phyloP scores from a whole-genome alignment of 345 rosid genomes.

The Nephelium lappaceum region DNA sequence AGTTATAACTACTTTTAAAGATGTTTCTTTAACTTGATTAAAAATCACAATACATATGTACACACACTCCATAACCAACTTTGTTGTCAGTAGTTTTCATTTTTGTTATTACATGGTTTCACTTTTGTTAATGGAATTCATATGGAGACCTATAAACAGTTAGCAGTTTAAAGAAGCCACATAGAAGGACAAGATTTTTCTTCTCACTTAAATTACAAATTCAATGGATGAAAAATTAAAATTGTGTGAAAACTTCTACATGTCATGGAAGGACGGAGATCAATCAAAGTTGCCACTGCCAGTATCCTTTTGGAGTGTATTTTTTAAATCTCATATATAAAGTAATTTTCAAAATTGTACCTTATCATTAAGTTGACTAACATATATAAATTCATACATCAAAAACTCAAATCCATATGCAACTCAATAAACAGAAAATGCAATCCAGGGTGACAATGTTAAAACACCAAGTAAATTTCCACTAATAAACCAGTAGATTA shows the following conservation, averaged over 20 bases:
- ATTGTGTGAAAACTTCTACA: neutral
- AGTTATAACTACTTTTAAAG: too few species aligned
- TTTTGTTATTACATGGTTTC: too few species aligned
- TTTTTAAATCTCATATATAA: neutral
- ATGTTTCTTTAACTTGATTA: too few species aligned
- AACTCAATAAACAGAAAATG: neutral
- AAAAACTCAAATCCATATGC: neutral
- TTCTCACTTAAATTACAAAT: neutral
- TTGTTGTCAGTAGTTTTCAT: too few species aligned
- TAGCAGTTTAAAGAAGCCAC: too few species aligned
- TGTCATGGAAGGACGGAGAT: neutral
- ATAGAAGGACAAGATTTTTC: too few species aligned
- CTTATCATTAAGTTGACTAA: neutral
- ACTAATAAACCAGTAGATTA: neutral
- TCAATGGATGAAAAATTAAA: neutral
- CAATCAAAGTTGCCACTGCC: too few species aligned
- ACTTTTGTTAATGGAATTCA: too few species aligned
- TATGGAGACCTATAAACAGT: too few species aligned
- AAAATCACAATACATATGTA: too few species aligned
- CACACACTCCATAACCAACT: too few species aligned
- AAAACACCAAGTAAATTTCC: neutral
- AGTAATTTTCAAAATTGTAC: neutral
- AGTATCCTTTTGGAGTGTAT: neutral
- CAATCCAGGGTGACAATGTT: neutral
- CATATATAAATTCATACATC: neutral